phyloP scores from a whole-genome alignment of 441 rosid genomes.

The Biscutella laevigata region DNA sequence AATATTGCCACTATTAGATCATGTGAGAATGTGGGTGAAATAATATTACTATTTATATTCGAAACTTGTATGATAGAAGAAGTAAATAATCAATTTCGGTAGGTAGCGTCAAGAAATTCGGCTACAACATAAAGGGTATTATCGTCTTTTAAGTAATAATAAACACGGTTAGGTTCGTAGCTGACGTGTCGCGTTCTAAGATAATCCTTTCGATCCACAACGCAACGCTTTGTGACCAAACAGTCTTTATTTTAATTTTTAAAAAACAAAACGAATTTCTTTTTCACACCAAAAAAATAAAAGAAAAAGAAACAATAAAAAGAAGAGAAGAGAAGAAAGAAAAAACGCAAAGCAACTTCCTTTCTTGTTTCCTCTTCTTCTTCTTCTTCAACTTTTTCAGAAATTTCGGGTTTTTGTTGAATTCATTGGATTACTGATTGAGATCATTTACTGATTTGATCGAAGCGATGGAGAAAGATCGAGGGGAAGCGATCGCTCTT shows the following conservation, averaged over 20 bases:
- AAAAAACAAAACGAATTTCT: too few relatives aligned
- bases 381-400: conserved; percentile 13
- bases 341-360: conserved; percentile 26
- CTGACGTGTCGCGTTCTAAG: conserved; percentile 22
- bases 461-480: conserved; percentile 33
- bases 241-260: too few relatives aligned
- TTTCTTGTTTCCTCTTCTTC: conserved; percentile 8
- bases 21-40: conserved; percentile 22
- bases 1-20: conserved; percentile 15
- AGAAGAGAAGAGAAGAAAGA: conserved; percentile 13
- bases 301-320: too few relatives aligned
- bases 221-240: conserved; percentile 31
- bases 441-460: conserved; percentile 16
- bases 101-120: conserved; percentile 18
- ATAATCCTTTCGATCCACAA: conserved; percentile 21
- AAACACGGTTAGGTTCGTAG: conserved; percentile 29
- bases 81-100: conserved; percentile 8
- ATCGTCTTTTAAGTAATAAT: neutral
- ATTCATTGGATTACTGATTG: neutral
- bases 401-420: neutral
- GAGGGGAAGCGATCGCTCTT: conserved; percentile 37
- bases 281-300: too few relatives aligned
- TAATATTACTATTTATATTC: neutral
- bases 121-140: conserved; percentile 7
- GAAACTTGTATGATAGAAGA: too few relatives aligned